Base-by-base conservation (phyloP, 1,284 basidiomycete genomes). In the Boletus sp. region DNA sequence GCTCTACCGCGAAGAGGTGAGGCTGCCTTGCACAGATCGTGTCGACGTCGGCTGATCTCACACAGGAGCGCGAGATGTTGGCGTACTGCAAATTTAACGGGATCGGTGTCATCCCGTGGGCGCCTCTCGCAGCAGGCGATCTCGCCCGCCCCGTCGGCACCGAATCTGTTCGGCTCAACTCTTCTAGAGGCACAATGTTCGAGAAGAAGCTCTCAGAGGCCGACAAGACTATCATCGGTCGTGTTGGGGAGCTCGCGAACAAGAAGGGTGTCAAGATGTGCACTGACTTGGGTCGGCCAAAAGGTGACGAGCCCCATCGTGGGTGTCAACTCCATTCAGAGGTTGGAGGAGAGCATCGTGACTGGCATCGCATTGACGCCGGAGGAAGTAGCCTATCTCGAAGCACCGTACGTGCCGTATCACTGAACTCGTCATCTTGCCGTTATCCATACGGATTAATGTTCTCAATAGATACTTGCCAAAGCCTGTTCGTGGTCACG, bases 1-100 rank as follows among this genome's bases (percentile, higher is more conserved):
- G 16, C 57, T 74, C 7, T 75, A 73, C 58, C 67, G 69, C 32
- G 66, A 72, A 41, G 72, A 74, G 47, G 62, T 69, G n/a, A 9
- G 23, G 12, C 8, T 19, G 5, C 2, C 5, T 26, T 20, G 6
- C 5, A 16, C 8, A 14, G 5, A 5, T 5, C 2, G 8, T 5
- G n/a, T 13, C 9, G 9, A 13, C 10, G 8, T 4, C 5, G 8
- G 16, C 9, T 30, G 32, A 29, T 8, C 16, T 6, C 12, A 2
- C 20, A 2, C 45, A 75, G 72, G 77, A 80, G 49, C 59, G 66
- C 0, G 75, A 77, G 51, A 73, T 77, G 71, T 57, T 73, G 14
- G 63, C 66, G 2, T 78, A 73, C 59, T 76, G 73, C 60, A 66
- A 71, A 6, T 69, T 65, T 49, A 62, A 74, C 13, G 76, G 74